Base-by-base conservation (phyloP, 2,329 filamentous ascomycete species). In the Phyllosticta paracitricarpa region DNA sequence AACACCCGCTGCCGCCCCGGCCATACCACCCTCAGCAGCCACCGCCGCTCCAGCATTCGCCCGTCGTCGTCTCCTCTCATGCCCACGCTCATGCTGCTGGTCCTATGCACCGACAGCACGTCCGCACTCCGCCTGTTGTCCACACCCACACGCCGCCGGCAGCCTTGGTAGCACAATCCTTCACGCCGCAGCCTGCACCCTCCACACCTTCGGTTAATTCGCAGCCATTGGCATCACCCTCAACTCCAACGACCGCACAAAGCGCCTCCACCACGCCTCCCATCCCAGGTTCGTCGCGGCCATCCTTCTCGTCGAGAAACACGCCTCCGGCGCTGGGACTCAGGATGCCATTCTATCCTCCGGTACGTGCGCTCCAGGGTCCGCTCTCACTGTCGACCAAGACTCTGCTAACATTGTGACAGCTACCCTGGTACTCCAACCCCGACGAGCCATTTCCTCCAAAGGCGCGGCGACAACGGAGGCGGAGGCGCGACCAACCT, bases 361-460 rank as follows among this genome's bases (percentile, higher is more conserved):
- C 77, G 12, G 78, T 80, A 71, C 72, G 76, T 69, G 35, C 6
- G 6, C 8, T 19, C 24, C 3, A 26, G 8, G 9, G 5, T 48
- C n/a, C 12, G n/a, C 40, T 30, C 28, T 8, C 6, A 30, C 28
- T 30, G 19, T 51, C 28, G 33, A 22, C 9, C 9, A 51, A 22
- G 9, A 51, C 12, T 24, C n/a, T 48, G 30, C 62, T 58, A 26
- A 54, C 62, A 51, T 54, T 58, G 14, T 24, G 25, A 22, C 65
- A 82, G 78, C 72, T 86, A 22, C 84, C 84, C 10, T 86, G 84
- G 84, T 77, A 83, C 35, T 86, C 83, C 12, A 77, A 81, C 28
- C 77, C 81, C 17, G 79, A 81, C 22, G 73, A 72, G 33, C 72
- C 78, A 2, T 86, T 86, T 67, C 83, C 84, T 3, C 71, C 78